Conservation (phyloP, 164 flowering plant genomes). For the Liriodendron chinense region DNA sequence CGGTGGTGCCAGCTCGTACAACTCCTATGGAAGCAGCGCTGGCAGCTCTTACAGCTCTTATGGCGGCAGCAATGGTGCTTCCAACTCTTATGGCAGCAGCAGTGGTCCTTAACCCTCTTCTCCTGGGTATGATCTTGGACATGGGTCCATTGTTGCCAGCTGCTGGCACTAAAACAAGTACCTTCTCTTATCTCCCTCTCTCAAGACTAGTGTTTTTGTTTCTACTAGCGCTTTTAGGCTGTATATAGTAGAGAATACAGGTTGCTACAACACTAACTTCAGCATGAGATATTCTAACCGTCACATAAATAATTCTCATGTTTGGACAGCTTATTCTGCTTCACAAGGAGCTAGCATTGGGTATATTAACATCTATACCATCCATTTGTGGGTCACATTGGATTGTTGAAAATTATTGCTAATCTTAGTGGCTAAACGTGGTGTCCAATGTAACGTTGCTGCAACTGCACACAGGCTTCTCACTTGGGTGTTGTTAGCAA, state of each 20-base stretch:
- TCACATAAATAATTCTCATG: too few relatives aligned
- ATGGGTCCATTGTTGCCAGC: conserved; percentile 27
- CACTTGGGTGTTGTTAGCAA: too few relatives aligned
- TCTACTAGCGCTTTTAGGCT: conserved; percentile 3
- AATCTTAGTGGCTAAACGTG: too few relatives aligned
- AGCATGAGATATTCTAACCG: neutral
- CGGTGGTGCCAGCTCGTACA: conserved; percentile 3
- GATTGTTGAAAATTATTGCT: too few relatives aligned
- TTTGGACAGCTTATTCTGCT: too few relatives aligned
- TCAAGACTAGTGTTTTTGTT: neutral
- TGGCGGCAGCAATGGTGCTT: neutral
- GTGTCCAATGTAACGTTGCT: too few relatives aligned
- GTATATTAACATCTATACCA: too few relatives aligned
- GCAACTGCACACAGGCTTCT: too few relatives aligned
- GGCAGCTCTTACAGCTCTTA: neutral
- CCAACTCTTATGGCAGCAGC: neutral
- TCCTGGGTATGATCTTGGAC: conserved; percentile 12
- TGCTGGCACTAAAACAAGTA: conserved; percentile 34
- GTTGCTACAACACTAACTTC: neutral
- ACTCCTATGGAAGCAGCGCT: conserved; percentile 8
- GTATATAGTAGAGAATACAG: conserved; percentile 1
- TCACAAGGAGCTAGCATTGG: too few relatives aligned
- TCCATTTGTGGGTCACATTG: too few relatives aligned
- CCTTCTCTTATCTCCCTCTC: neutral
- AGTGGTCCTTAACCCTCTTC: neutral